A percentile compares a stretch with the other conserved stretches of the same genome.
Evolutionary conservation across 768 basidiomycete genomes (phyloP).

Genomic region (Tylopilus rubrobrunneus): DNA sequence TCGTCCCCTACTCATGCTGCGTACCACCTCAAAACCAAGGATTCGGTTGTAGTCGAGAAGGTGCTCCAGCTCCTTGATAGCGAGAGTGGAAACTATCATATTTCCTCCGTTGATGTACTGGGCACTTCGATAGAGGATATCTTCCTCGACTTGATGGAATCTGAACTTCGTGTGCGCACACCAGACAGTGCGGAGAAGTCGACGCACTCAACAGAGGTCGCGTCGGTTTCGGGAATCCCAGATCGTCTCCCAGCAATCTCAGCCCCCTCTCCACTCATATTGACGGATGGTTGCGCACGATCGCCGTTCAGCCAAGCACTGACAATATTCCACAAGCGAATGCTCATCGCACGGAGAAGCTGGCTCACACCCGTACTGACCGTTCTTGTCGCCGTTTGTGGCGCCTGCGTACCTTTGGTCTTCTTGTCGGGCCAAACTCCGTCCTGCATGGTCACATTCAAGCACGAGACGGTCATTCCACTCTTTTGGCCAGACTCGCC

Average conservation of each 20-base stretch:
- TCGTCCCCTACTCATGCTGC: slow-evolving; percentile 41
- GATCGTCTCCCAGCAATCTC: neutral
- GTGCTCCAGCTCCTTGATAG: slow-evolving; percentile 54
- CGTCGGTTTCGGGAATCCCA: too few relatives aligned
- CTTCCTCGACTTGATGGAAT: slow-evolving; percentile 68
- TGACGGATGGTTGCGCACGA: slow-evolving; percentile 47
- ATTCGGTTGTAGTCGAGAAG: slow-evolving; percentile 39
- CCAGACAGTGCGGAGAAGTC: slow-evolving; percentile 28
- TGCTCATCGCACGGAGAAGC: slow-evolving; percentile 56
- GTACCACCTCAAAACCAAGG: slow-evolving; percentile 62
- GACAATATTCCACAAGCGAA: slow-evolving; percentile 72
- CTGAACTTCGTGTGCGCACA: slow-evolving; percentile 16
- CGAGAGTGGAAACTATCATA: slow-evolving; percentile 33
- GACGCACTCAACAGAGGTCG: slow-evolving; percentile 12
- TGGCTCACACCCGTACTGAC: slow-evolving; percentile 45
- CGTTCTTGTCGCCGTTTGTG: slow-evolving; percentile 53
- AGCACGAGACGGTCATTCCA: slow-evolving; percentile 37
- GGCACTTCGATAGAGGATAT: slow-evolving; percentile 80
- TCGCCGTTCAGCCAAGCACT: slow-evolving; percentile 62
- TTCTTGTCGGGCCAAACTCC: slow-evolving; percentile 52
- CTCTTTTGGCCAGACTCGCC: slow-evolving; percentile 49
- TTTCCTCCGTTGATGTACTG: slow-evolving; percentile 60
- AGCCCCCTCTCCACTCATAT: slow-evolving; percentile 10
- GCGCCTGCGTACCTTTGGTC: slow-evolving; percentile 62
- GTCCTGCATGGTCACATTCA: slow-evolving; percentile 46